Evolutionary conservation across 2,329 filamentous ascomycete species (phyloP).

Genomic region (Phaeomoniella chlamydospora): DNA sequence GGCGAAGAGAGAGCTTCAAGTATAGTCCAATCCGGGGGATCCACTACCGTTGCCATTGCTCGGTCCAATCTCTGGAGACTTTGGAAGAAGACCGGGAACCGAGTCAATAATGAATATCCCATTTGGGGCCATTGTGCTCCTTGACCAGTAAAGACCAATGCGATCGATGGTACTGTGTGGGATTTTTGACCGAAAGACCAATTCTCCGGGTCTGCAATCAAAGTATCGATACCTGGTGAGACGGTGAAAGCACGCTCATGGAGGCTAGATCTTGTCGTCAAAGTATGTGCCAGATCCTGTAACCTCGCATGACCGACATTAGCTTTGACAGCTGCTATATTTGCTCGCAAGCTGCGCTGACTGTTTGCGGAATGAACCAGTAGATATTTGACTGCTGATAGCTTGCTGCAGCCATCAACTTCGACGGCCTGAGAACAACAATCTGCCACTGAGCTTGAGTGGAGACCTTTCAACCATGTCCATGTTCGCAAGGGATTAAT

Average conservation of each 20-base stretch:
- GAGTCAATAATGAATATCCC: conserved; percentile 14
- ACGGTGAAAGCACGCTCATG: conserved; percentile 27
- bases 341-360: neutral
- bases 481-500: too few species aligned
- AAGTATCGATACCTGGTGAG: too few species aligned
- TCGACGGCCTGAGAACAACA: too few species aligned
- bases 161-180: conserved; percentile 1
- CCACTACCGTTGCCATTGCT: conserved; percentile 1
- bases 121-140: conserved; percentile 19
- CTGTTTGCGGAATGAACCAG: neutral
- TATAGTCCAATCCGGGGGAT: conserved; percentile 8
- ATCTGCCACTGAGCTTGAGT: too few species aligned
- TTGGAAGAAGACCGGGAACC: conserved; percentile 8
- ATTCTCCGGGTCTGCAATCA: neutral
- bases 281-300: conserved; percentile 11
- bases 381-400: too few species aligned
- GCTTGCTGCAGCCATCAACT: too few species aligned
- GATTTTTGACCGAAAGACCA: neutral
- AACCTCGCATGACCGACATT: neutral
- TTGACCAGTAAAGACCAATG: conserved; percentile 18
- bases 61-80: neutral
- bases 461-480: too few species aligned
- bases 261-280: conserved; percentile 23
- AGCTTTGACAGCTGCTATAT: neutral
- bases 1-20: conserved; percentile 3